These are phyloP conservation scores for Arthrobotrys sinensis DNA, from an alignment of 2,329 filamentous ascomycete species.

Conservation along the genomic window DNA sequence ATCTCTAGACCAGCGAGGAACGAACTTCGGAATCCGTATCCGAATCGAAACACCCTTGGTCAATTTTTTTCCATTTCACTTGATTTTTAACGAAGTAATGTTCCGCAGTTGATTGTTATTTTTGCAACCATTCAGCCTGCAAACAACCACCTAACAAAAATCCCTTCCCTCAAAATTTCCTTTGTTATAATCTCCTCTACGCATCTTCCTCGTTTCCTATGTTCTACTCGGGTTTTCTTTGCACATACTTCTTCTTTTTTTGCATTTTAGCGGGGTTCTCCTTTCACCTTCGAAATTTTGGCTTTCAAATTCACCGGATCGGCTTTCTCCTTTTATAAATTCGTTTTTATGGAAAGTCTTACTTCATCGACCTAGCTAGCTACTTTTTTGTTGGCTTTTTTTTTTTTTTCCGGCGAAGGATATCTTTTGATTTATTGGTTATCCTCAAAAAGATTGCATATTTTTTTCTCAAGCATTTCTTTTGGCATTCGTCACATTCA, in stretches of 20 bases:
- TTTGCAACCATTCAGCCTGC: conserved; percentile 4
- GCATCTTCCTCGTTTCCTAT: conserved; percentile 18
- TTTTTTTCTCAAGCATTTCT: conserved; percentile 16
- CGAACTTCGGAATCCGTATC: no score
- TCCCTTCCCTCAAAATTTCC: conserved; percentile 19
- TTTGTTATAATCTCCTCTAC: conserved; percentile 20
- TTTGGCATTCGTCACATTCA: conserved; percentile 44
- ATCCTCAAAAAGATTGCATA: conserved; percentile 3
- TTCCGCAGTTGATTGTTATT: conserved; percentile 31
- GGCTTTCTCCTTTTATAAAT: conserved; percentile 13
- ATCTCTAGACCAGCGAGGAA: no score
- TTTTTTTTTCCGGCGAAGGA: conserved; percentile 2
- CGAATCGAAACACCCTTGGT: not conserved
- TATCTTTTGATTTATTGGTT: not conserved
- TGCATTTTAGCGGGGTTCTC: conserved; percentile 54
- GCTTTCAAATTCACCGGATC: conserved; percentile 5
- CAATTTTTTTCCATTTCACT: conserved; percentile 9
- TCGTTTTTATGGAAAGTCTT: not conserved
- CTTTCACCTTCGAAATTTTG: conserved; percentile 15
- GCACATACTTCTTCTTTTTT: conserved; percentile 28
- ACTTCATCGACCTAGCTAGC: no score
- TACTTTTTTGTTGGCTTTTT: not conserved
- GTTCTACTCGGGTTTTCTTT: not conserved
- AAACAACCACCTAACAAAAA: conserved; percentile 6
- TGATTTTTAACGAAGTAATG: conserved; percentile 36